Base-by-base conservation (phyloP, 2,329 filamentous ascomycete genomes). In the Aureobasidium sp. region DNA sequence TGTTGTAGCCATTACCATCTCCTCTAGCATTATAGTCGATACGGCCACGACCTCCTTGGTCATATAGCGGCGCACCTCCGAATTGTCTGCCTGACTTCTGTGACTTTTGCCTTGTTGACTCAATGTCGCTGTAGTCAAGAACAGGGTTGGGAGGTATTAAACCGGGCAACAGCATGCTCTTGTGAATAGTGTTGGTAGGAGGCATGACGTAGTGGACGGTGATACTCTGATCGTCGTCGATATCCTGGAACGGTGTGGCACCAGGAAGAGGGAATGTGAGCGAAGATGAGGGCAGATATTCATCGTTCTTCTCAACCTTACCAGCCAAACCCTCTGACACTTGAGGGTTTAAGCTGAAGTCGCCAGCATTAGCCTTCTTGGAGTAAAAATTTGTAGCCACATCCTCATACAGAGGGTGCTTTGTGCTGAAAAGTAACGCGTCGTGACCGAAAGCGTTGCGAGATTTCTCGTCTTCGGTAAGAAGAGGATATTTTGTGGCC, bases 161-260 rank as follows among this genome's bases (percentile, higher is more conserved):
- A 13, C 94, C 94, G 2, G 91, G 87, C 39, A 99, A 81, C 15
- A 99, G 82, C 89, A 96, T 95, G 6, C 92, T 97, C 73, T 97
- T 97, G 77, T 99, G 94, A 5, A 85, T 79, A 68, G 90, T 83
- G 10, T 79, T 80, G 20, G 84, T 85, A 44, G 82, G 80, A 0
- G 93, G 92, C 76, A 97, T 88, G 48, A 91, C 85, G 72, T 95
- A 99, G 70, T 89, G 80, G 12, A 97, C 92, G 87, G 84, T 92
- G 67, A 97, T 84, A 34, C 91, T 94, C 63, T 88, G 86, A 75
- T 99, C 90, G 67, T 92, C 89, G 61, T 96, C 90, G 10, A 97
- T 77, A 68, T 87, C 81, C 1, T 68, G 68, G 65, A 69, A 73
- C 2, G 90, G 88, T 81, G 94, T 86, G 3, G 81, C 82, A 41